Percentiles rank a stretch among this genome's conserved stretches.
These are phyloP conservation scores for Sindora glabra DNA, from an alignment of 306 rosid genomes.

Conservation along the genomic window DNA sequence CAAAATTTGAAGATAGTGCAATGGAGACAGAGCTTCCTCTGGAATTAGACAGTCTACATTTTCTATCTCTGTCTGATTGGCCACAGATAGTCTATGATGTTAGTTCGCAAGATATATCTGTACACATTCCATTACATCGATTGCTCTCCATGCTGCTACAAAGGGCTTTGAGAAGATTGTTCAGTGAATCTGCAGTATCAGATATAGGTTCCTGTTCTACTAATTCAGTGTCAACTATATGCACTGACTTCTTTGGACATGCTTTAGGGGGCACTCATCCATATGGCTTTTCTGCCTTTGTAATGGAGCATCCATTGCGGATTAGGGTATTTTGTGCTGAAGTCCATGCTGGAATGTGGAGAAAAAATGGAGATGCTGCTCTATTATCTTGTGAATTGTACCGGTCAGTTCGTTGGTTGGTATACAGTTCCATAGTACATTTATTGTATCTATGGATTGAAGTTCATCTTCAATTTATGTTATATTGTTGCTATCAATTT, in stretches of 20 bases:
- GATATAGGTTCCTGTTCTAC: constrained; percentile 30
- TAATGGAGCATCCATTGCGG: constrained; percentile 96
- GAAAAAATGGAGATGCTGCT: constrained; percentile 84
- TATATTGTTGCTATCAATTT: neutral
- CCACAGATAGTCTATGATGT: constrained; percentile 77
- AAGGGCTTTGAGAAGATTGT: constrained; percentile 60
- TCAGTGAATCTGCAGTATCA: constrained; percentile 45
- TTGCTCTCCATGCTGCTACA: constrained; percentile 80
- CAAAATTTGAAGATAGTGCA: constrained; percentile 31
- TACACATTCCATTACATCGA: constrained; percentile 85
- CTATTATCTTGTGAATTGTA: constrained; percentile 73
- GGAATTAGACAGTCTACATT: constrained; percentile 44
- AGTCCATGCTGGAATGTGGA: constrained; percentile 98
- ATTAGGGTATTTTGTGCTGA: constrained; percentile 92
- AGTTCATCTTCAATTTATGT: neutral
- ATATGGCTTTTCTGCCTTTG: constrained; percentile 77
- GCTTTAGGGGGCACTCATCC: constrained; percentile 82
- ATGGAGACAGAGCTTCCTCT: constrained; percentile 56
- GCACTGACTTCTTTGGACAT: constrained; percentile 56
- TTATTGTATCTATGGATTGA: constrained; percentile 10
- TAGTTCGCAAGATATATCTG: constrained; percentile 76
- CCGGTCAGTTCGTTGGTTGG: constrained; percentile 82
- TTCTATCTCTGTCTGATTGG: constrained; percentile 74
- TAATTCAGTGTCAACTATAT: constrained; percentile 30
- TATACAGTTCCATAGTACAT: constrained; percentile 12